Percentiles rank a stretch among this genome's conserved stretches.
Evolutionary conservation across 768 basidiomycete species (phyloP).

Genomic region (Lentinula sp.): DNA sequence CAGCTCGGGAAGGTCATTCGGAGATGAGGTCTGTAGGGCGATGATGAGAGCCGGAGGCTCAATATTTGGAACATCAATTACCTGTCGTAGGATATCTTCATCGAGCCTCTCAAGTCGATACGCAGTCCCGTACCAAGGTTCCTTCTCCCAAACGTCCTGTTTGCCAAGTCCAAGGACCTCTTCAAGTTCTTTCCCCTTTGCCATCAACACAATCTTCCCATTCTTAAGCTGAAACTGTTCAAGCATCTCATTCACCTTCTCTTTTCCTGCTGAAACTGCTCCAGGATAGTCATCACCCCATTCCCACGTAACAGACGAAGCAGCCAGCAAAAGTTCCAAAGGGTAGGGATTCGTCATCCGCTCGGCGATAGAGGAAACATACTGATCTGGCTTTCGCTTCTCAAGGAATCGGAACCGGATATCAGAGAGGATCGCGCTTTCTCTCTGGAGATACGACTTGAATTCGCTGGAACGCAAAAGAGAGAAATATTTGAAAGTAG

Average conservation of each 20-base stretch:
- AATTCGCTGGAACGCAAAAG: slow-evolving; percentile 59
- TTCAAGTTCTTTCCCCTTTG: slow-evolving; percentile 63
- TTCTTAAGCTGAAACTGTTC: slow-evolving; percentile 50
- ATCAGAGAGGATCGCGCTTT: slow-evolving; percentile 62
- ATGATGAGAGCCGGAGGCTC: background rate
- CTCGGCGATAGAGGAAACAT: slow-evolving; percentile 71
- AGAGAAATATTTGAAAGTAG: slow-evolving; percentile 74
- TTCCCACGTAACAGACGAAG: slow-evolving; percentile 63
- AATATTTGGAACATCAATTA: slow-evolving; percentile 14
- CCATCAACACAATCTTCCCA: slow-evolving; percentile 72
- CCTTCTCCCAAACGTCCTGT: slow-evolving; percentile 54
- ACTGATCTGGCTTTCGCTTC: slow-evolving; percentile 72
- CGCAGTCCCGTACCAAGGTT: slow-evolving; percentile 90
- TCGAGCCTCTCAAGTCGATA: slow-evolving; percentile 74
- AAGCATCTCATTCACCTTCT: slow-evolving; percentile 56
- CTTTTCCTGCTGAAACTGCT: slow-evolving; percentile 28
- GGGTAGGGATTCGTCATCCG: slow-evolving; percentile 79
- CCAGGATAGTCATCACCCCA: slow-evolving; percentile 51
- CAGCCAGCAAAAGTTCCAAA: slow-evolving; percentile 67
- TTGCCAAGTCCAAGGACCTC: slow-evolving; percentile 46
- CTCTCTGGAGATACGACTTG: slow-evolving; percentile 65
- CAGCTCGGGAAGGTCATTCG: slow-evolving; percentile 63
- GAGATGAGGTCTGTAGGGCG: slow-evolving; percentile 46
- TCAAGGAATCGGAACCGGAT: slow-evolving; percentile 86
- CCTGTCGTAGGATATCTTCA: slow-evolving; percentile 52